These are phyloP conservation scores for Hyphodiscus sp. DNA, from an alignment of 2,329 filamentous ascomycete genomes.

Conservation along the genomic window DNA sequence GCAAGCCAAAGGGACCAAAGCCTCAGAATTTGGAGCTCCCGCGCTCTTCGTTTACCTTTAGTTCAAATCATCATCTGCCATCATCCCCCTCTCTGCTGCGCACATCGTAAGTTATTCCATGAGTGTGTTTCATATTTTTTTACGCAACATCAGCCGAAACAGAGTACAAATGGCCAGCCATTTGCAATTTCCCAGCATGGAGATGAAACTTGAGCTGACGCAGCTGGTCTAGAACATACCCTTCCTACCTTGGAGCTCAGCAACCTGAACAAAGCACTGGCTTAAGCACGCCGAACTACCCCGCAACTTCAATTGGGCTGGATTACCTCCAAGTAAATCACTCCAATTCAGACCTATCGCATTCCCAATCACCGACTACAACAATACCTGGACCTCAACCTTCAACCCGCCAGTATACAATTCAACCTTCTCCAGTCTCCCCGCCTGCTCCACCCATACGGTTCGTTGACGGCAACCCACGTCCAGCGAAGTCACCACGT, in stretches of 20 bases:
- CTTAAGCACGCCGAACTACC: constrained; percentile 22
- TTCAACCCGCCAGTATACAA: constrained; percentile 14
- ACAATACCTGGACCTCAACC: constrained; percentile 9
- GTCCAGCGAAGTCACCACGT: constrained; percentile 29
- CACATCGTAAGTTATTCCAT: constrained; percentile 23
- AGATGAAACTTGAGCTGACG: constrained; percentile 15
- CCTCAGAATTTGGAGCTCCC: constrained; percentile 25
- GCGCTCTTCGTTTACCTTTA: constrained; percentile 29
- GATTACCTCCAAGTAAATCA: constrained; percentile 25
- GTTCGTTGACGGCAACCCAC: constrained; percentile 27
- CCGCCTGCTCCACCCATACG: constrained; percentile 14
- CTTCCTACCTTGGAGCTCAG: constrained; percentile 23
- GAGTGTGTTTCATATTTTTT: background rate
- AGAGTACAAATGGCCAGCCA: background rate
- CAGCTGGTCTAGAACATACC: constrained; percentile 18
- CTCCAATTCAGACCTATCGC: constrained; percentile 16
- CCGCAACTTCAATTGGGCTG: constrained; percentile 17
- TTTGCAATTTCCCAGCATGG: background rate
- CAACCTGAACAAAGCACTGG: constrained; percentile 22
- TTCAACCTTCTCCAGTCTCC: constrained; percentile 11
- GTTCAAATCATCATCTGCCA: constrained; percentile 26
- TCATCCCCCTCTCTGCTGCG: constrained; percentile 25
- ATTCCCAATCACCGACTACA: constrained; percentile 13
- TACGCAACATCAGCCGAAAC: background rate
- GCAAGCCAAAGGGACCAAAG: constrained; percentile 20